A percentile compares a stretch with the other conserved stretches of the same genome.
These are phyloP conservation scores for Polychaeton citri DNA, from an alignment of 2,329 filamentous ascomycete genomes.

Conservation along the genomic window DNA sequence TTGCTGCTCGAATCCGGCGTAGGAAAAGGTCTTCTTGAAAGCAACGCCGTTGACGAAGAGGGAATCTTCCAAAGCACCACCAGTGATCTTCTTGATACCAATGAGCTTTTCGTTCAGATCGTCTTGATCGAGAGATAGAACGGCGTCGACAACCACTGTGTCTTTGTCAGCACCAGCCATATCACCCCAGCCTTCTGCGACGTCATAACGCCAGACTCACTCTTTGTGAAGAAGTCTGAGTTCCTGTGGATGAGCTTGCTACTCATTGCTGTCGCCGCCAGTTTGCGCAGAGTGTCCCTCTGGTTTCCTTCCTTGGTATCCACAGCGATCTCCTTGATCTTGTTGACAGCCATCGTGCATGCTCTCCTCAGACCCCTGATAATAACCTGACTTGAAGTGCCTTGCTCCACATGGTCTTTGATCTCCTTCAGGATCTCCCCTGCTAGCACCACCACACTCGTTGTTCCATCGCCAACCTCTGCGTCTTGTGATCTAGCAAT, in stretches of 20 bases:
- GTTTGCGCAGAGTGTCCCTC: constrained; percentile 74
- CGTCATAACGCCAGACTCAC: constrained; percentile 36
- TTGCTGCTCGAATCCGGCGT: constrained; percentile 98
- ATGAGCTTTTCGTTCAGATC: constrained; percentile 97
- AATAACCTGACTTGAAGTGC: constrained; percentile 93
- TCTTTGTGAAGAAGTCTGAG: constrained; percentile 93
- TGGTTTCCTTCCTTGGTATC: constrained; percentile 70
- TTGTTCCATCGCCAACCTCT: constrained; percentile 96
- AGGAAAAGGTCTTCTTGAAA: constrained; percentile 99
- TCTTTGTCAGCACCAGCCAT: constrained; percentile 14
- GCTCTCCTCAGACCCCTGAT: constrained; percentile 90
- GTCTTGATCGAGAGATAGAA: constrained; percentile 87
- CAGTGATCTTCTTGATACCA: constrained; percentile 95
- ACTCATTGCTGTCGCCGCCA: constrained; percentile 95
- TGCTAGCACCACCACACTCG: constrained; percentile 92
- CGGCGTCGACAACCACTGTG: constrained; percentile 91
- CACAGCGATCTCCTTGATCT: constrained; percentile 94
- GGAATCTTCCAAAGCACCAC: constrained; percentile 89
- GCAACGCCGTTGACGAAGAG: constrained; percentile 96
- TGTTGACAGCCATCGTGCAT: constrained; percentile 85
- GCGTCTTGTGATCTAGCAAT: constrained; percentile 98
- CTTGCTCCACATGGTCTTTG: constrained; percentile 90
- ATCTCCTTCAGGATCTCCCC: constrained; percentile 96
- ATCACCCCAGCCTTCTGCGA: constrained; percentile 5
- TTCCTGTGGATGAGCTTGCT: constrained; percentile 99